Evolutionary conservation across 73 alveolate species (phyloP), one percentile per base, ranked within the genome.

Genomic region (Symbiodinium natans): DNA sequence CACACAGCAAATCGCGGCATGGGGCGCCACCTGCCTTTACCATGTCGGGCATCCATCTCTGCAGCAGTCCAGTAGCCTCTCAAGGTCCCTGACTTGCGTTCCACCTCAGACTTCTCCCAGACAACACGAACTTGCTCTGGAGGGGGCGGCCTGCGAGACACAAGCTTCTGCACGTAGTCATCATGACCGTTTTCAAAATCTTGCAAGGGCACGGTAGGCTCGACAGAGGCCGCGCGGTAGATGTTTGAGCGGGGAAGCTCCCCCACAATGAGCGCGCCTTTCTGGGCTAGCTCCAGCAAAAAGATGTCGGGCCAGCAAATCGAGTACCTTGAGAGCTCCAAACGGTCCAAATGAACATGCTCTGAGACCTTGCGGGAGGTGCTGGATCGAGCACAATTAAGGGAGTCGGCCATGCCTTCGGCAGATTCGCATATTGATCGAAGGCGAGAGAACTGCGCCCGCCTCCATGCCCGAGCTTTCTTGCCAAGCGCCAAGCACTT

Each of bases 41-140:
- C 92, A 41, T 39, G 43, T 54, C 92, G 68, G n/a, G n/a, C 41
- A 31, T 83, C 73, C 39, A 83, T 19, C 25, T 41, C 92, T 13
- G 41, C 73, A 0, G 92, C 73, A 17, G n/a, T n/a, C 41, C 29
- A 83, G 17, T 34, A 83, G 4, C 92, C 92, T 7, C 43, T 41
- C 29, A 83, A 59, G 13, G 40, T 83, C 3, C 92, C 92, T 23
- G 43, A 43, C 7, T 41, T 15, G 73, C 92, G 36, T 31, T 83
- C 92, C 11, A 25, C 43, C 41, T 83, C 92, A 23, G 92, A 83
- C 41, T 83, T 83, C 13, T 83, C 92, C 92, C 92, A 83, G 4
- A 83, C 71, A 27, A 83, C 74, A 38, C 29, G 41, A 27, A 42
- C 73, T 36, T 83, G 41, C 3, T 40, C 89, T 15, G 89, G 89